These are phyloP conservation scores for Harringtonia aguacate DNA, from an alignment of 2,329 filamentous ascomycete species.

Conservation along the genomic window DNA sequence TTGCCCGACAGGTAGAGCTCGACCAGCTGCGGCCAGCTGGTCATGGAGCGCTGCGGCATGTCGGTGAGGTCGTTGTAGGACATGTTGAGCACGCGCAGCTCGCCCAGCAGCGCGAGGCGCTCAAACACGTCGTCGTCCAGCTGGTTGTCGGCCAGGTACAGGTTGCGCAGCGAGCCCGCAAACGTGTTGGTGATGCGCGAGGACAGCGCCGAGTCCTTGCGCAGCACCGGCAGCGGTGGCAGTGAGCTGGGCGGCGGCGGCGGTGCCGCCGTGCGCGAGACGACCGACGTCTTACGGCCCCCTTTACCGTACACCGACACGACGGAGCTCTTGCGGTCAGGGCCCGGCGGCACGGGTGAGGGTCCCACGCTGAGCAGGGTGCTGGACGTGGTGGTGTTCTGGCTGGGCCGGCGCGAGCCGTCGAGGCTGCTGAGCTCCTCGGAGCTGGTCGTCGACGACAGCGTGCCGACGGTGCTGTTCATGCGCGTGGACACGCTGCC, in stretches of 20 bases:
- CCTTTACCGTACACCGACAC: conserved; percentile 71
- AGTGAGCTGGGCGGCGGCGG: conserved; percentile 16
- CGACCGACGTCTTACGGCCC: conserved; percentile 74
- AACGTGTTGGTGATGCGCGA: conserved; percentile 77
- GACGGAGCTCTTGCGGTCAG: conserved; percentile 70
- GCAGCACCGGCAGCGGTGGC: conserved; percentile 23
- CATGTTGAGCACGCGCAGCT: conserved; percentile 80
- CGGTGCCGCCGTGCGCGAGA: conserved; percentile 49
- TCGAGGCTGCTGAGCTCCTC: conserved; percentile 57
- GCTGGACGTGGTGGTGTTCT: conserved; percentile 70
- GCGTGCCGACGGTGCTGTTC: conserved; percentile 25
- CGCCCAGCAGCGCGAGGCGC: conserved; percentile 70
- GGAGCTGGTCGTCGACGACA: conserved; percentile 56
- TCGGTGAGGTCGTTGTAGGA: conserved; percentile 94
- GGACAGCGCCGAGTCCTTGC: conserved; percentile 86
- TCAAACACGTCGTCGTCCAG: conserved; percentile 94
- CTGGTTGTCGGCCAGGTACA: conserved; percentile 88
- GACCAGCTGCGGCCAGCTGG: conserved; percentile 78
- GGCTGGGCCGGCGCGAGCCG: conserved; percentile 63
- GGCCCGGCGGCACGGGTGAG: conserved; percentile 50
- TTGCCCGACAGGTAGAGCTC: conserved; percentile 95
- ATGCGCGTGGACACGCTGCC: conserved; percentile 29
- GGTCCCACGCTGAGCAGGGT: conserved; percentile 65
- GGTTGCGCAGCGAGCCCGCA: conserved; percentile 69
- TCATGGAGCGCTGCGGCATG: conserved; percentile 78